phyloP scores from a whole-genome alignment of 768 basidiomycete genomes.

The Collybia sp. region DNA sequence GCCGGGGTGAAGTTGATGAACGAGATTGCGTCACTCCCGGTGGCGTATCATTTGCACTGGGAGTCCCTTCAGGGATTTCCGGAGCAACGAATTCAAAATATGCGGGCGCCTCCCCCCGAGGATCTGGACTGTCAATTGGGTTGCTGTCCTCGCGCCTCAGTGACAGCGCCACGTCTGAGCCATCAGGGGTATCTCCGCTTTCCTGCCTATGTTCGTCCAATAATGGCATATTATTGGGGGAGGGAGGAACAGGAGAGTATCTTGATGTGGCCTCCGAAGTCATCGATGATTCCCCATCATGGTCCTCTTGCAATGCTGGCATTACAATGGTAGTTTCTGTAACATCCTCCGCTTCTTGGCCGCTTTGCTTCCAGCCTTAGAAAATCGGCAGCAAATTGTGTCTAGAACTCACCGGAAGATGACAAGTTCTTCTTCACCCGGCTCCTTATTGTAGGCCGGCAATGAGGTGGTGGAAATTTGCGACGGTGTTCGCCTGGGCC shows the following conservation, averaged over 20 bases:
- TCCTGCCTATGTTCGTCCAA: constrained; percentile 23
- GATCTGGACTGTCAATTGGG: constrained; percentile 22
- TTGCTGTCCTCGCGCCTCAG: constrained; percentile 19
- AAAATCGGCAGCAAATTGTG: not conserved
- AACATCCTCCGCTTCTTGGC: constrained; percentile 52
- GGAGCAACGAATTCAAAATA: constrained; percentile 52
- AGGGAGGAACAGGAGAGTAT: constrained; percentile 34
- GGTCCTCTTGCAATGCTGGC: constrained; percentile 31
- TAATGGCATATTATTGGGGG: constrained; percentile 37
- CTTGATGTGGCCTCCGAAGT: constrained; percentile 22
- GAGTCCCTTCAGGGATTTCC: not conserved
- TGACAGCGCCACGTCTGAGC: constrained; percentile 24
- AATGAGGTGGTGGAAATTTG: constrained; percentile 77
- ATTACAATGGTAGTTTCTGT: constrained; percentile 34
- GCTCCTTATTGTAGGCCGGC: constrained; percentile 80
- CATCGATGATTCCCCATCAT: constrained; percentile 23
- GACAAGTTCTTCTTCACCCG: constrained; percentile 78
- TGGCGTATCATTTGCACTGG: not conserved
- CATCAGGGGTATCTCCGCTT: constrained; percentile 22
- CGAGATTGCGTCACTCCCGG: constrained; percentile 5
- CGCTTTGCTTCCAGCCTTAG: constrained; percentile 24
- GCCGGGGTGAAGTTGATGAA: constrained; percentile 14
- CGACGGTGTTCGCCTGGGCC: constrained; percentile 62
- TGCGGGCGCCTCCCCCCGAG: constrained; percentile 61
- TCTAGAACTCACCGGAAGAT: constrained; percentile 39